A percentile compares a stretch with the other conserved stretches of the same genome.
Conservation (phyloP, 1,139 yeast species). For the Hansenula anomala region DNA sequence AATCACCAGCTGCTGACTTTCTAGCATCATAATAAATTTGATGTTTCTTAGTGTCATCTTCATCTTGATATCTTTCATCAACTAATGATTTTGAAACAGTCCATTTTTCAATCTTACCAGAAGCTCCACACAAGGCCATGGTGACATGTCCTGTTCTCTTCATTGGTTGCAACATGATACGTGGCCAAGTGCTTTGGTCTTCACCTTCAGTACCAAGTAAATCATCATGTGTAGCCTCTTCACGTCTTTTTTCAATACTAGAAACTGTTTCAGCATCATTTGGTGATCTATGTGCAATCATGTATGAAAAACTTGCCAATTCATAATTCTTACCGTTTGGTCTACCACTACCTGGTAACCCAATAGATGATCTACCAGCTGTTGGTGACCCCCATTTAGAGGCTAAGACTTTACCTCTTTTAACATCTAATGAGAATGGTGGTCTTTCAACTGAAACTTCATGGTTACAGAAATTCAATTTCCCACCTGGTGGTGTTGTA, state of each 20-base stretch:
- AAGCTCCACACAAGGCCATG: slow-evolving; percentile 73
- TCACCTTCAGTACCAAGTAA: slow-evolving; percentile 19
- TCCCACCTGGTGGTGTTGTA: slow-evolving; percentile 52
- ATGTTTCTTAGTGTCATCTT: slow-evolving; percentile 16
- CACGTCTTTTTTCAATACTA: slow-evolving; percentile 24
- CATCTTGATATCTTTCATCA: slow-evolving; percentile 14
- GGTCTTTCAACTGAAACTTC: slow-evolving; percentile 75
- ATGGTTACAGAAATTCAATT: slow-evolving; percentile 72
- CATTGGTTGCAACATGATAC: slow-evolving; percentile 67
- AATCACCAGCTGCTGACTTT: slow-evolving; percentile 78
- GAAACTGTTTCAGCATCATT: slow-evolving; percentile 24
- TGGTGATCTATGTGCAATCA: slow-evolving; percentile 61
- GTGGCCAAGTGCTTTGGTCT: slow-evolving; percentile 54
- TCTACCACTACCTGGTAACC: slow-evolving; percentile 66
- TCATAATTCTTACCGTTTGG: slow-evolving; percentile 71
- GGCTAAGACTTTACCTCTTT: slow-evolving; percentile 73
- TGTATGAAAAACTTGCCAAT: slow-evolving; percentile 68
- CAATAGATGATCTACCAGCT: slow-evolving; percentile 48
- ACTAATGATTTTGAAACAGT: slow-evolving; percentile 77
- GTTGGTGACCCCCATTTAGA: slow-evolving; percentile 63
- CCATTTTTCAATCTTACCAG: slow-evolving; percentile 83
- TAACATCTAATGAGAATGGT: slow-evolving; percentile 68
- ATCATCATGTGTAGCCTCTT: slow-evolving; percentile 1
- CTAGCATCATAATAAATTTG: slow-evolving; percentile 87
- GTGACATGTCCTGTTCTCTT: slow-evolving; percentile 82